Evolutionary conservation across 495 filamentous ascomycete genomes (phyloP), one percentile per base, ranked within the genome.

Genomic region (Tuber magnatum): DNA sequence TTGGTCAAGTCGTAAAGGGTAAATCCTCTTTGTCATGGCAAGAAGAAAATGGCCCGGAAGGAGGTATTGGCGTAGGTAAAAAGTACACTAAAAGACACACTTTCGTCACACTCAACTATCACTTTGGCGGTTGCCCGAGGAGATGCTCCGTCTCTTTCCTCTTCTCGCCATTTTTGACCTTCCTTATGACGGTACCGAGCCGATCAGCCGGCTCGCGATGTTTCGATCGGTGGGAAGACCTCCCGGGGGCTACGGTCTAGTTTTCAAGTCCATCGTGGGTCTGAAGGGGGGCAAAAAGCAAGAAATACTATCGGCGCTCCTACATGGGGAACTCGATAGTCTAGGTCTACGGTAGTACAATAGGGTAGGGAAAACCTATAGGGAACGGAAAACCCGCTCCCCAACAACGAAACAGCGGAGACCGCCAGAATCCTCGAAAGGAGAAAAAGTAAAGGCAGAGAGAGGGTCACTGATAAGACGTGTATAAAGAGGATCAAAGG

Each of bases 21-120:
- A 65, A 65, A 65, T 65, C 14, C 56, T 65, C 56, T 65, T 65
- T 65, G 56, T 65, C 56, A 65, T 5, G 16, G 56, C 1, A 65
- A 65, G 56, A 65, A 65, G 56, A 65, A 65, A 65, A 65, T 65
- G 56, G 28, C 56, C 56, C 56, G 56, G 56, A 65, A 65, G 56
- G 28, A 14, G 56, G 28, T 65, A 65, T 65, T 65, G 56, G 56
- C 18, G 56, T 65, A 65, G 56, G 56, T 65, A 65, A 65, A 65
- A 65, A 65, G 56, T 18, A 65, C 28, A 35, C 56, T 35, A 35
- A 65, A 65, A 18, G 56, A 0, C 56, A 65, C 28, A 14, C 28
- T 65, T 35, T 35, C 14, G 56, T 35, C 32, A 18, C 56, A 65
- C 56, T 18, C 28, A 61, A 32, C 51, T 61, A 16, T 16, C 7